A percentile compares a stretch with the other conserved stretches of the same genome.
Conservation (phyloP, 2,329 filamentous ascomycete genomes). For the Fusarium redolens region DNA sequence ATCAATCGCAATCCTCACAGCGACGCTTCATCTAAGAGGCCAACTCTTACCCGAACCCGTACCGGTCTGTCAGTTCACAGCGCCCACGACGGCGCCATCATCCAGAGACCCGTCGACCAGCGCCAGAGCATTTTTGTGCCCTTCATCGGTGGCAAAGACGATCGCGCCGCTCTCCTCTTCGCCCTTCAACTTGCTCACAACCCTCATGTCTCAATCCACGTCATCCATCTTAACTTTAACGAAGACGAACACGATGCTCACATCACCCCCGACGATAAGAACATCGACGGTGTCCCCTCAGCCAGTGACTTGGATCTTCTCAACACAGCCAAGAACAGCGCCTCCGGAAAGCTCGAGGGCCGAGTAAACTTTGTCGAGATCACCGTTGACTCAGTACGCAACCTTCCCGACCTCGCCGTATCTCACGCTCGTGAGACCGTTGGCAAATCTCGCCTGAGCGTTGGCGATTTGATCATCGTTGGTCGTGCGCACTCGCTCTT, state of each 20-base stretch:
- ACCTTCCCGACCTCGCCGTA: slow-evolving; percentile 42
- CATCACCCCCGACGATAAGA: slow-evolving; percentile 10
- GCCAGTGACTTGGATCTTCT: slow-evolving; percentile 47
- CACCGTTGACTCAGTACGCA: slow-evolving; percentile 38
- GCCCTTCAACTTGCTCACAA: slow-evolving; percentile 88
- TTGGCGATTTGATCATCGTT: slow-evolving; percentile 44
- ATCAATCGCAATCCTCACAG: slow-evolving; percentile 54
- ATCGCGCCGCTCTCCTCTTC: slow-evolving; percentile 81
- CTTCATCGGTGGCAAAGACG: slow-evolving; percentile 87
- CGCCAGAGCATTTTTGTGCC: slow-evolving; percentile 88
- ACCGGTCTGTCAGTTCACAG: slow-evolving; percentile 43
- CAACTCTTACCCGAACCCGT: slow-evolving; percentile 55
- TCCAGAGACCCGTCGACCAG: slow-evolving; percentile 67
- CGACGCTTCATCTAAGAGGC: slow-evolving; percentile 55
- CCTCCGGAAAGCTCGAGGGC: slow-evolving; percentile 25
- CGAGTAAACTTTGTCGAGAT: slow-evolving; percentile 41
- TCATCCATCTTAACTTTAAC: slow-evolving; percentile 62
- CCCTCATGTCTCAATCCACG: slow-evolving; percentile 79
- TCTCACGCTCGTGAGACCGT: slow-evolving; percentile 34
- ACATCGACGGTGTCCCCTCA: slow-evolving; percentile 15
- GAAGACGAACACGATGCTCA: slow-evolving; percentile 35
- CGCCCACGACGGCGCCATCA: slow-evolving; percentile 65
- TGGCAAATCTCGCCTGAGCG: slow-evolving; percentile 39
- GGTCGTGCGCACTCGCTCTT: slow-evolving; percentile 39
- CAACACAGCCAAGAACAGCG: slow-evolving; percentile 37